These are phyloP conservation scores for Licmophora abbreviata DNA, from an alignment of 108 stramenopile genomes.

Conservation along the genomic window DNA sequence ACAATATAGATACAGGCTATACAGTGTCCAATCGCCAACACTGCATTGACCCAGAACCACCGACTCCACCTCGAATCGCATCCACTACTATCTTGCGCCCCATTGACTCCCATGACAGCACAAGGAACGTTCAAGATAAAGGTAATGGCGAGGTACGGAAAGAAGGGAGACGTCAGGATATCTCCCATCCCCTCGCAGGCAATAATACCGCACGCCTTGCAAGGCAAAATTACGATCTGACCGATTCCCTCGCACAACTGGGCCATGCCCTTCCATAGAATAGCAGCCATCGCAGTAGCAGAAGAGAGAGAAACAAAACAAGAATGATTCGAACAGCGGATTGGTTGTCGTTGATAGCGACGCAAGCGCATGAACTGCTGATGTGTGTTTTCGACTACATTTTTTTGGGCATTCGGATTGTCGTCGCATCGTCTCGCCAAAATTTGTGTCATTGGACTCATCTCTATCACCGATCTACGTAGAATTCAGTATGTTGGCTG, in stretches of 20 bases:
- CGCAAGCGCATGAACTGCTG: no score
- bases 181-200: constrained; percentile 23
- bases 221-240: constrained; percentile 31
- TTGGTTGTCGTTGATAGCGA: no score
- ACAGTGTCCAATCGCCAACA: constrained; percentile 39
- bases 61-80: no score
- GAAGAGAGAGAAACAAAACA: not conserved
- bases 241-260: constrained; percentile 26
- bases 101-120: constrained; percentile 18
- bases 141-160: constrained; percentile 48
- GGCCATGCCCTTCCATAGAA: constrained; percentile 1
- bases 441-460: no score
- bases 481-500: no score
- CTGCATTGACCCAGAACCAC: constrained; percentile 45
- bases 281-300: constrained; percentile 4
- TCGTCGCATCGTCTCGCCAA: no score
- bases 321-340: not conserved
- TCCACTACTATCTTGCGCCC: no score
- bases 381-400: no score
- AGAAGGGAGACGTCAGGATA: constrained; percentile 37
- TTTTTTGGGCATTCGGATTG: no score
- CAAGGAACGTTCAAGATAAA: constrained; percentile 44
- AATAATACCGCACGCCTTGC: constrained; percentile 33
- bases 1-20: constrained; percentile 49
- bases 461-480: no score